Evolutionary conservation across 2,329 filamentous ascomycete genomes (phyloP).

Genomic region (Talaromyces sp.): DNA sequence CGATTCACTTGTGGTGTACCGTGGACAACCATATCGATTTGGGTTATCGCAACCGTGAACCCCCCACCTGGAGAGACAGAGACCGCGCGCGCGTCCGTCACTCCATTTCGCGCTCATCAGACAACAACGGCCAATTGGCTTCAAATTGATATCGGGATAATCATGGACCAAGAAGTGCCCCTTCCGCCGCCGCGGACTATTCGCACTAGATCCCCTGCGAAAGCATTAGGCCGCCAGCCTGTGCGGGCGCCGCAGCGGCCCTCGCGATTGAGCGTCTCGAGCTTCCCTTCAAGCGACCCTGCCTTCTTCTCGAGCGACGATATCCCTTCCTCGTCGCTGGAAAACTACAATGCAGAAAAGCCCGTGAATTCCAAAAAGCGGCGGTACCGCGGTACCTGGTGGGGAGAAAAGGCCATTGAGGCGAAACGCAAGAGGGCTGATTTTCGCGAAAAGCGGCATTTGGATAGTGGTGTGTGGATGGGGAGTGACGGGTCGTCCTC

Average conservation of each 20-base stretch:
- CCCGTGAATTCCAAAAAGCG: conserved; percentile 23
- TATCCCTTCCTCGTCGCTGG: conserved; percentile 39
- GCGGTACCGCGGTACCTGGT: conserved; percentile 43
- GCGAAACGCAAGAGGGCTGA: conserved; percentile 36
- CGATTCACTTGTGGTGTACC: background rate
- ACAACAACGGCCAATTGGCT: background rate
- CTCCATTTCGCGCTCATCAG: background rate
- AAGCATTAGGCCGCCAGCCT: conserved; percentile 12
- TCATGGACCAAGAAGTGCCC: conserved; percentile 37
- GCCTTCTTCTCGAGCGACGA: conserved; percentile 47
- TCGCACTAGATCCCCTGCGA: conserved; percentile 29
- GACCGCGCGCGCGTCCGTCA: background rate
- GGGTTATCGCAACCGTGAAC: background rate
- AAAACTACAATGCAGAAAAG: conserved; percentile 33
- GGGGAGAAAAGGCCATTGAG: conserved; percentile 36
- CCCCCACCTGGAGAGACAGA: background rate
- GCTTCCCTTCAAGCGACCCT: conserved; percentile 40
- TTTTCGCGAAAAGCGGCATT: conserved; percentile 40
- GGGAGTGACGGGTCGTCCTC: conserved; percentile 40
- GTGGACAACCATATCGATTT: background rate
- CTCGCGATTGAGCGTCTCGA: conserved; percentile 29
- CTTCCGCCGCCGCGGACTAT: conserved; percentile 34
- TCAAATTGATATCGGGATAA: background rate
- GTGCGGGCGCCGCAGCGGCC: conserved; percentile 15
- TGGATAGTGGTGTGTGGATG: conserved; percentile 47